A percentile compares a stretch with the other conserved stretches of the same genome.
phyloP scores from a whole-genome alignment of 2,329 filamentous ascomycete species.

The Penicillium sp. region DNA sequence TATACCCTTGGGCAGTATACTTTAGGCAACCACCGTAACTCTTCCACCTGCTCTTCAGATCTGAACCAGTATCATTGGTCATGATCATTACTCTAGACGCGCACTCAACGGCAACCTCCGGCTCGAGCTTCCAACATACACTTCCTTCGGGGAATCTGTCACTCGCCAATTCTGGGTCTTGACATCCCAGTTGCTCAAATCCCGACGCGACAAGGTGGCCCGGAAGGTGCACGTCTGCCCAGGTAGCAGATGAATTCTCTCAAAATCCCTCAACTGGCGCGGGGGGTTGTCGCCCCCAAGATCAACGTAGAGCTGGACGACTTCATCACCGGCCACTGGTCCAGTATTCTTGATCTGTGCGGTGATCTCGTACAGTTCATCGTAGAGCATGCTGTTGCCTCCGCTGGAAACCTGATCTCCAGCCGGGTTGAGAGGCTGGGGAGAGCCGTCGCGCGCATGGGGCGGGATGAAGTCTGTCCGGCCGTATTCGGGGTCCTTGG shows the following conservation, averaged over 20 bases:
- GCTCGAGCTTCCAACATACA: slow-evolving; percentile 51
- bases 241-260: background rate
- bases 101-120: slow-evolving; percentile 9
- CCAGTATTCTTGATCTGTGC: slow-evolving; percentile 76
- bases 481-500: slow-evolving; percentile 11
- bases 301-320: slow-evolving; percentile 58
- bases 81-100: background rate
- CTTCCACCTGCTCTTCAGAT: background rate
- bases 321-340: slow-evolving; percentile 65
- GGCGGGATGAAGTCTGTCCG: slow-evolving; percentile 9
- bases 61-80: background rate
- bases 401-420: slow-evolving; percentile 38
- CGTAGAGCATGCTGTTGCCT: slow-evolving; percentile 40
- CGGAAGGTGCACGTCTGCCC: slow-evolving; percentile 27
- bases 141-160: slow-evolving; percentile 52
- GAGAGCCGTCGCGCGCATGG: background rate
- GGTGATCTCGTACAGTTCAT: slow-evolving; percentile 38
- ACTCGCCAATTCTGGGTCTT: slow-evolving; percentile 73
- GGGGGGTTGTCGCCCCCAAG: slow-evolving; percentile 5
- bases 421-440: slow-evolving; percentile 2
- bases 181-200: slow-evolving; percentile 78
- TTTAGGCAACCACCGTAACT: background rate
- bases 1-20: background rate
- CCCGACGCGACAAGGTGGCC: slow-evolving; percentile 69
- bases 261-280: slow-evolving; percentile 13